Evolutionary conservation across 108 stramenopile species (phyloP).

Genomic region (Cylindrotheca closterium): DNA sequence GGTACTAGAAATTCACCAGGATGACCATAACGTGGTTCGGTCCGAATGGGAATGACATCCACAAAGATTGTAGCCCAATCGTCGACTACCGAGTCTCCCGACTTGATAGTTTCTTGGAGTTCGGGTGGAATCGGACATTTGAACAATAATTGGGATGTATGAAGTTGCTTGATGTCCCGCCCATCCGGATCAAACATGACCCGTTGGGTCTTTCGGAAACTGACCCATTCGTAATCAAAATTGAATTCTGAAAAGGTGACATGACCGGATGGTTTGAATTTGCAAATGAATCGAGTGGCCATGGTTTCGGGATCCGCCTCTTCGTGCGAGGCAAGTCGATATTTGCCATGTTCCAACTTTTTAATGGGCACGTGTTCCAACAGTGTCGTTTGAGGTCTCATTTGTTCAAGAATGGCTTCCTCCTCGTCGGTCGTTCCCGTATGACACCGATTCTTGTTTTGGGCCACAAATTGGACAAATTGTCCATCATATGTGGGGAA

Average conservation of each 20-base stretch:
- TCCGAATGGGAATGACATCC: slow-evolving; percentile 84
- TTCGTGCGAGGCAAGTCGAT: slow-evolving; percentile 73
- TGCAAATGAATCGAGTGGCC: slow-evolving; percentile 84
- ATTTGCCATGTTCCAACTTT: slow-evolving; percentile 32
- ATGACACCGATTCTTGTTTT: slow-evolving; percentile 79
- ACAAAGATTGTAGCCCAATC: slow-evolving; percentile 80
- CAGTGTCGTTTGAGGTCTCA: slow-evolving; percentile 71
- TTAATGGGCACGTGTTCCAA: slow-evolving; percentile 80
- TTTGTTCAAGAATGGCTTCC: slow-evolving; percentile 31
- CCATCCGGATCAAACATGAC: slow-evolving; percentile 60
- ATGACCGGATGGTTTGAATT: slow-evolving; percentile 67
- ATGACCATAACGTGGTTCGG: slow-evolving; percentile 74
- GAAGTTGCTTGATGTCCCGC: slow-evolving; percentile 71
- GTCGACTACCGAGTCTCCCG: slow-evolving; percentile 53
- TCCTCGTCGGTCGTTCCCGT: slow-evolving; percentile 36
- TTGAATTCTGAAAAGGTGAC: slow-evolving; percentile 61
- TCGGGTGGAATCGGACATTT: slow-evolving; percentile 75
- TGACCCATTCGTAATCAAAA: slow-evolving; percentile 79
- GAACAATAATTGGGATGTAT: slow-evolving; percentile 74
- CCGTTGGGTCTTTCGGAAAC: slow-evolving; percentile 56
- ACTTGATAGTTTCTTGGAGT: slow-evolving; percentile 46
- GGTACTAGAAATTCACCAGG: slow-evolving; percentile 67
- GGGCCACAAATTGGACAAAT: slow-evolving; percentile 81
- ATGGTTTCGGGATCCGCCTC: slow-evolving; percentile 82
- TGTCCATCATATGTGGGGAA: slow-evolving; percentile 81